Evolutionary conservation across 495 filamentous ascomycete species (phyloP), one percentile per base, ranked within the genome.

Genomic region (Penicillium antarcticum): DNA sequence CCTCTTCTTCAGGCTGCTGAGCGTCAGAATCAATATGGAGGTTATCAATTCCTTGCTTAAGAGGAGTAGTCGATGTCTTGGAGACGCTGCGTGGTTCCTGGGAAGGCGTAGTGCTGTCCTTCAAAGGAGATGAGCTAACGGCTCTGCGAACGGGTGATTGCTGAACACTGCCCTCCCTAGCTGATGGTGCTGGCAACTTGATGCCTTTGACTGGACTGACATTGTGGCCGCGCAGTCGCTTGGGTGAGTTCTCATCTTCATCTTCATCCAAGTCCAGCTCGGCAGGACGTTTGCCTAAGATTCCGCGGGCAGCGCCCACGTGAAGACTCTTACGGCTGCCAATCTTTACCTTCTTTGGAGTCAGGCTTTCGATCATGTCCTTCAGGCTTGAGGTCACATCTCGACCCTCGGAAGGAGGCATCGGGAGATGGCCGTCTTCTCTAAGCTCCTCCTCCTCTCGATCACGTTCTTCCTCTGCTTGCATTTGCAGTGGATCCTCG

Each of bases 141-240:
- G 52, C 42, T 52, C 67, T 77, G n/a, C 67, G 72, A 42, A 49
- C 32, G 31, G 77, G 67, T 21, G 77, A 65, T n/a, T 82, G 80
- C 12, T 85, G 80, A 24, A 75, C 58, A 1, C 80, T 85, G 48
- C 86, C 82, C 36, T 78, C 78, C 48, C 85, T 87, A 4, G 81
- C 72, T 21, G 83, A 83, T 19, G 85, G 87, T 18, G 77, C 80
- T 49, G 82, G 82, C 40, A 92, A 75, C 57, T 72, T 80, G 32
- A 90, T 74, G 34, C 81, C 87, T 69, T 92, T 92, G 55, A 91
- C 86, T 4, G 88, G 88, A 55, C 88, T 92, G 41, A 81, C 81
- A 64, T 86, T 79, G 36, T 79, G 80, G n/a, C 80, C 82, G 61
- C 84, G 87, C 19, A 89, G 72, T 42, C 84, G 77, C 62, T 89